phyloP scores from a whole-genome alignment of 2,329 filamentous ascomycete genomes.

The Colletotrichum australisinense region DNA sequence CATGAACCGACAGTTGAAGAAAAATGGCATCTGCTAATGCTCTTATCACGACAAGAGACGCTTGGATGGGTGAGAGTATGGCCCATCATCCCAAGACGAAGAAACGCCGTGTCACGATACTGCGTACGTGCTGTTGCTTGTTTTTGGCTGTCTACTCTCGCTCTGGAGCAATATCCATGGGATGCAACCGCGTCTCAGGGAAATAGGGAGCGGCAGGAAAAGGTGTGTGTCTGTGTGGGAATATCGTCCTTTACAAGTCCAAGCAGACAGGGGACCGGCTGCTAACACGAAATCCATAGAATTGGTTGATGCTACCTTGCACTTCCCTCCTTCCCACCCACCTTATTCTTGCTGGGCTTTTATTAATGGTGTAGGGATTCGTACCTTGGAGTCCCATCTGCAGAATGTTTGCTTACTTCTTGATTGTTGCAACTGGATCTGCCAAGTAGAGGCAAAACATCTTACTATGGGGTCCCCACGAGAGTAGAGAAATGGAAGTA shows the following conservation, averaged over 20 bases:
- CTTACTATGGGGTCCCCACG: neutral
- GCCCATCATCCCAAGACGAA: neutral
- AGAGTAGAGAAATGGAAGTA: neutral
- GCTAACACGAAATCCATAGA: slow-evolving; percentile 4
- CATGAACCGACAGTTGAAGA: neutral
- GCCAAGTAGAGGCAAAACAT: neutral
- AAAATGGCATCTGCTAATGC: neutral
- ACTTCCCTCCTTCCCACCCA: neutral
- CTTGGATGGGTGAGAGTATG: neutral
- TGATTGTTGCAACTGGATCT: neutral
- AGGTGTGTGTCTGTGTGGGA: neutral
- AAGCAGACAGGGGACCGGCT: slow-evolving; percentile 21
- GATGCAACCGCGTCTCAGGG: slow-evolving; percentile 14
- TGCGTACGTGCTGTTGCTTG: neutral
- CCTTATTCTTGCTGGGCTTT: neutral
- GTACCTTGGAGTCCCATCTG: too few relatives aligned
- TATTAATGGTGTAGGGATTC: too few relatives aligned
- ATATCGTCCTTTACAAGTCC: slow-evolving; percentile 21
- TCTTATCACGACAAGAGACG: neutral
- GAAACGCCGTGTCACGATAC: neutral
- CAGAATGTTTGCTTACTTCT: neutral
- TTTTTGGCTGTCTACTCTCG: slow-evolving; percentile 14
- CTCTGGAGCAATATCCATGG: neutral
- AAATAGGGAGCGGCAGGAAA: slow-evolving; percentile 21
- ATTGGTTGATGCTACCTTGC: slow-evolving; percentile 1